Conservation (phyloP, 116 monocot genomes). For the Trichopus zeylanicus region DNA sequence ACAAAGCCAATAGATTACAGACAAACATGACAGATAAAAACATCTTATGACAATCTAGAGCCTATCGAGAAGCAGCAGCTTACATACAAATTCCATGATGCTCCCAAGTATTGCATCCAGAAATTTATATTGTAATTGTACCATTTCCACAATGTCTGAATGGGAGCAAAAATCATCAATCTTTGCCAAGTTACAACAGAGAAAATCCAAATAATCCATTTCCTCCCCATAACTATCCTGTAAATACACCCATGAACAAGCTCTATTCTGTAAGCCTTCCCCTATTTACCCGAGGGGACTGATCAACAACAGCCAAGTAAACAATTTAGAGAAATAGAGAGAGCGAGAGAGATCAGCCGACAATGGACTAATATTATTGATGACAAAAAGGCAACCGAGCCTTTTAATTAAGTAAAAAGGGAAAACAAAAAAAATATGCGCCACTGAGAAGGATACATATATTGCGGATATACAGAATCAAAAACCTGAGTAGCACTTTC, state of each 20-base stretch:
- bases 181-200: too few relatives aligned
- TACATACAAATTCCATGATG: too few relatives aligned
- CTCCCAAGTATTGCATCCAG: too few relatives aligned
- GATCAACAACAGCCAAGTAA: neutral
- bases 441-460: constrained; percentile 2
- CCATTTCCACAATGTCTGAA: too few relatives aligned
- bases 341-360: neutral
- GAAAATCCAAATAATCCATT: neutral
- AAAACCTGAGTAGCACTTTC: neutral
- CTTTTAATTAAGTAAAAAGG: neutral
- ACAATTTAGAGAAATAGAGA: neutral
- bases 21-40: too few relatives aligned
- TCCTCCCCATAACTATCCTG: neutral
- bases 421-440: neutral
- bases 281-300: neutral
- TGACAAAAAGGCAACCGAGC: neutral
- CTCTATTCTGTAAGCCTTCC: neutral
- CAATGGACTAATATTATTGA: neutral
- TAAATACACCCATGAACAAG: neutral
- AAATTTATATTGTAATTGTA: too few relatives aligned
- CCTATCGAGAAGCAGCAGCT: too few relatives aligned
- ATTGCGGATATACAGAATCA: neutral
- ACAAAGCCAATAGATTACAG: too few relatives aligned
- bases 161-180: too few relatives aligned
- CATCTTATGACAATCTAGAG: too few relatives aligned